Conservation (phyloP, 441 rosid species). For the Jatropha podagrica region DNA sequence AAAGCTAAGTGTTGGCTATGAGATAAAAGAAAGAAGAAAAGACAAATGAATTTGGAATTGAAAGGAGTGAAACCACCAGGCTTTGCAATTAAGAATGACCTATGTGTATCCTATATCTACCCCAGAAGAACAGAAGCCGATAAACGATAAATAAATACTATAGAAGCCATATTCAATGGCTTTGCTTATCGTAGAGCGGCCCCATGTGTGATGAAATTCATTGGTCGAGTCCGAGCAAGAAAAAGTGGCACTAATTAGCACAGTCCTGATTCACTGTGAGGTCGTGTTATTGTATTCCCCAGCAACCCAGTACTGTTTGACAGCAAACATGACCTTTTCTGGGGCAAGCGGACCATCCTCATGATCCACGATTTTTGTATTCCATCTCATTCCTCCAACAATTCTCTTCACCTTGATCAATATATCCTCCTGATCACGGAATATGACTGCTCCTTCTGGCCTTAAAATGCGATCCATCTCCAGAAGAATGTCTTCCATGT, state of each 20-base stretch:
- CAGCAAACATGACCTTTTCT: conserved; percentile 68
- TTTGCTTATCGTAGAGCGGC: conserved; percentile 11
- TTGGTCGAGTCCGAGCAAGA: conserved; percentile 8
- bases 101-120: conserved; percentile 17
- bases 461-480: conserved; percentile 88
- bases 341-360: conserved; percentile 93
- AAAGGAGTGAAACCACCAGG: background rate
- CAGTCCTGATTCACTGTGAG: conserved; percentile 20
- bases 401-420: conserved; percentile 70
- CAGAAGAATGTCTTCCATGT: conserved; percentile 71
- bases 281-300: conserved; percentile 57
- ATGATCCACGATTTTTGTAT: conserved; percentile 76
- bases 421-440: conserved; percentile 73
- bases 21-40: conserved; percentile 4
- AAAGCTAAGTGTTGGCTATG: background rate
- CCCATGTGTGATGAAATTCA: background rate
- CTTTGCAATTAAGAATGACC: conserved; percentile 10
- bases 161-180: conserved; percentile 15
- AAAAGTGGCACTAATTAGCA: background rate
- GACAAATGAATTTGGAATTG: background rate
- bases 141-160: conserved; percentile 2
- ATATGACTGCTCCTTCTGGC: conserved; percentile 81
- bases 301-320: conserved; percentile 84
- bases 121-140: conserved; percentile 6
- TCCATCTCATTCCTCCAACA: conserved; percentile 87